Percentiles rank a stretch among this genome's conserved stretches.
Conservation (phyloP, 441 rosid species). For the Aleurites moluccanus region DNA sequence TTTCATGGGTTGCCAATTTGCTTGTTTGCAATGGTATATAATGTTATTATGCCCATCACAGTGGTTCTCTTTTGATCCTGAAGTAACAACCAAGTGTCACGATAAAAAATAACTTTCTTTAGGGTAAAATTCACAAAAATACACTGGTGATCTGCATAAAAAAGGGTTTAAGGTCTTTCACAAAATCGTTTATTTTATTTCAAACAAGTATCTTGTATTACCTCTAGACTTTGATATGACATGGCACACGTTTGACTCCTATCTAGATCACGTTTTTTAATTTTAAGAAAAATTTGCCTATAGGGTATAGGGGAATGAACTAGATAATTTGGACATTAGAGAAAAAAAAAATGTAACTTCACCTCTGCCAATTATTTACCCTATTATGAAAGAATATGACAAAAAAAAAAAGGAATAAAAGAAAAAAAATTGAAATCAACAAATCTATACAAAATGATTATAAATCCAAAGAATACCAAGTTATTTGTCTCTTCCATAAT, state of each 20-base stretch:
- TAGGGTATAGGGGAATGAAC: neutral
- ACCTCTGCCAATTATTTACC: neutral
- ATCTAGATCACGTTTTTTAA: neutral
- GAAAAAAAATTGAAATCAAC: neutral
- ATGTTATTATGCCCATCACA: neutral
- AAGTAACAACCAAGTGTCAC: too few species aligned
- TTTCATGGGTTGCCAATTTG: neutral
- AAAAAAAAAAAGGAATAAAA: neutral
- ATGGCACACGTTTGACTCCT: neutral
- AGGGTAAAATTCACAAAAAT: too few species aligned
- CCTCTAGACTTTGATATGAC: neutral
- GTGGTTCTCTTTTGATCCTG: neutral
- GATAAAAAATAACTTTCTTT: too few species aligned
- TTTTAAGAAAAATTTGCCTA: neutral
- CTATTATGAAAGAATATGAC: neutral
- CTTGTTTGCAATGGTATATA: neutral
- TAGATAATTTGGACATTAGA: neutral
- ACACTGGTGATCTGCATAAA: too few species aligned
- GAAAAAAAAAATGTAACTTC: neutral
- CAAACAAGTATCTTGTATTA: neutral
- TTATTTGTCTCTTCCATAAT: neutral
- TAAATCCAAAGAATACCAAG: too few species aligned
- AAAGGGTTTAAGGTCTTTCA: too few species aligned
- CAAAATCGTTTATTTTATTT: neutral
- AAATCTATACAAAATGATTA: neutral